Percentiles rank a stretch among this genome's conserved stretches.
These are phyloP conservation scores for Candida silvicultrix DNA, from an alignment of 805 yeast genomes.

Conservation along the genomic window DNA sequence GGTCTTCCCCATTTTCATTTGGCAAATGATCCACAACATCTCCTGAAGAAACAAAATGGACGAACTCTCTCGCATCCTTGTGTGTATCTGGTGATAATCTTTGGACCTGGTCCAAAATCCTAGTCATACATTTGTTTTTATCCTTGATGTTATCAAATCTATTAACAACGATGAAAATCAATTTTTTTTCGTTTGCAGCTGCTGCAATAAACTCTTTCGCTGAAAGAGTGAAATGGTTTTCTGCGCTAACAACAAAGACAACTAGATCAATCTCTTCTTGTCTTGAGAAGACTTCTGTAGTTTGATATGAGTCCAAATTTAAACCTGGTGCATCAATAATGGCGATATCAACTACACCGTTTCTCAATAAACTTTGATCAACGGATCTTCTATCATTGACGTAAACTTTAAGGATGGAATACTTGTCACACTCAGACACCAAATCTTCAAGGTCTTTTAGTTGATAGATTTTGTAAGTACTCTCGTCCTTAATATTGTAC, in stretches of 20 bases:
- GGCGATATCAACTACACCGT: slow-evolving; percentile 89
- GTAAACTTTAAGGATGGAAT: slow-evolving; percentile 70
- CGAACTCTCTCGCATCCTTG: slow-evolving; percentile 83
- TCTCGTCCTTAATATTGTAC: slow-evolving; percentile 43
- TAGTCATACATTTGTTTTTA: slow-evolving; percentile 68
- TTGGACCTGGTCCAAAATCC: slow-evolving; percentile 81
- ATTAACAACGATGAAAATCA: slow-evolving; percentile 91
- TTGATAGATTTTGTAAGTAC: slow-evolving; percentile 53
- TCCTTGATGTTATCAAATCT: slow-evolving; percentile 82
- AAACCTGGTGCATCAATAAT: slow-evolving; percentile 97
- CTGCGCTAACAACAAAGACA: slow-evolving; percentile 93
- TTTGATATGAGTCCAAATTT: slow-evolving; percentile 87
- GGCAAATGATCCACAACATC: slow-evolving; percentile 34
- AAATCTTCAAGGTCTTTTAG: slow-evolving; percentile 57
- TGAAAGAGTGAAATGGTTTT: slow-evolving; percentile 88
- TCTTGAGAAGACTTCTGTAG: slow-evolving; percentile 90
- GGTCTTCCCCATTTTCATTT: slow-evolving; percentile 30
- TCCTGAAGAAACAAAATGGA: slow-evolving; percentile 80
- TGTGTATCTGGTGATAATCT: slow-evolving; percentile 85
- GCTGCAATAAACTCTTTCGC: slow-evolving; percentile 90
- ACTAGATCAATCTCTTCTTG: slow-evolving; percentile 97
- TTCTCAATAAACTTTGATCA: slow-evolving; percentile 66
- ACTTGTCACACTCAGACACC: slow-evolving; percentile 69
- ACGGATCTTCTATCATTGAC: slow-evolving; percentile 67
- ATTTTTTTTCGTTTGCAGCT: slow-evolving; percentile 86